Conservation (phyloP, 345 rosid genomes). For the Mangifera indica region DNA sequence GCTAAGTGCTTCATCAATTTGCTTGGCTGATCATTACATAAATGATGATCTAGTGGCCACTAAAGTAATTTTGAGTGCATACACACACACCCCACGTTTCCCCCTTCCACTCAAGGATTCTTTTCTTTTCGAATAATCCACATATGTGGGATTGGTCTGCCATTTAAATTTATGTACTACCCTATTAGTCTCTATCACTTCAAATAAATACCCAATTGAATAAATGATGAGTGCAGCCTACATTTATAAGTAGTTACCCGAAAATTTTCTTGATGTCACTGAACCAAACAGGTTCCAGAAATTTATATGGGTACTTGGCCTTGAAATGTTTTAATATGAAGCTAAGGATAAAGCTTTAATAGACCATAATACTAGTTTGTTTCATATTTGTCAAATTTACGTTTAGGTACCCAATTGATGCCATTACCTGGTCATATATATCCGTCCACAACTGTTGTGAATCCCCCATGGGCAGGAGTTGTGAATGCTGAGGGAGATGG, state of each 20-base stretch:
- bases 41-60: conserved; percentile 18
- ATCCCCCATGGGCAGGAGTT: conserved; percentile 44
- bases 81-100: background rate
- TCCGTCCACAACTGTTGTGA: conserved; percentile 43
- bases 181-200: background rate
- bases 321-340: background rate
- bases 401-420: conserved; percentile 45
- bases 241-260: no score
- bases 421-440: conserved; percentile 48
- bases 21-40: background rate
- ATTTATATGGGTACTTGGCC: background rate
- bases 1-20: conserved; percentile 17
- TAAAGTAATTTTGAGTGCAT: background rate
- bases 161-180: background rate
- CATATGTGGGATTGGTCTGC: background rate
- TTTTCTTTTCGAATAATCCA: background rate
- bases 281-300: conserved; percentile 5
- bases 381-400: background rate
- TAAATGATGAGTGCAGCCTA: conserved; percentile 3
- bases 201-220: background rate
- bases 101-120: background rate
- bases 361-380: background rate
- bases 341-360: background rate
- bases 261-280: background rate
- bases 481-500: conserved; percentile 30